Conservation (phyloP, 208 protist species). For the Crithidia expoeki region DNA sequence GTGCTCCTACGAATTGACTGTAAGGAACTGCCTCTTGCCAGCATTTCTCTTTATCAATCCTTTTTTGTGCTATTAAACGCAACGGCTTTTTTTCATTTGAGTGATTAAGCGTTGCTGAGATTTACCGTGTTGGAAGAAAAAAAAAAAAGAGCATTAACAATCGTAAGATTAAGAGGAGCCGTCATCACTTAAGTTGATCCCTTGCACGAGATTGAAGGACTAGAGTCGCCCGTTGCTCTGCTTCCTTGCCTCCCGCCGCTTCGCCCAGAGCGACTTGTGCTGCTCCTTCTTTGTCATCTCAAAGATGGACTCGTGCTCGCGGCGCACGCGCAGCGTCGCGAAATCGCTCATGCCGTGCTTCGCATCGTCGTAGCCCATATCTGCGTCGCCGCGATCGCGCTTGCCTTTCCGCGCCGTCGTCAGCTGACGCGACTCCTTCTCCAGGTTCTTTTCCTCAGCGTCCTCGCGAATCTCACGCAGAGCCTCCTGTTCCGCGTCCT, state of each 20-base stretch:
- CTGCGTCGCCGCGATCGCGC: constrained; percentile 71
- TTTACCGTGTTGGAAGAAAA: no score
- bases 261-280: constrained; percentile 85
- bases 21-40: no score
- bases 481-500: constrained; percentile 92
- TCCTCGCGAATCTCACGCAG: constrained; percentile 89
- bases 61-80: no score
- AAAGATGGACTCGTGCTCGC: constrained; percentile 88
- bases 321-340: constrained; percentile 82
- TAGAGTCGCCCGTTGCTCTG: constrained; percentile 27
- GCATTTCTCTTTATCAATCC: no score
- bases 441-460: constrained; percentile 76
- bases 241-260: constrained; percentile 77
- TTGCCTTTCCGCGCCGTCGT: constrained; percentile 79
- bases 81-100: no score
- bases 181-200: no score
- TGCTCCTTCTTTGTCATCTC: constrained; percentile 91
- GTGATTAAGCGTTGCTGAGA: no score
- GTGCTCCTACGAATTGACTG: no score
- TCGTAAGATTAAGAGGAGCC: no score
- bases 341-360: constrained; percentile 86
- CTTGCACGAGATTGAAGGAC: no score
- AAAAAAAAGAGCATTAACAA: not conserved
- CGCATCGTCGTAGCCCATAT: constrained; percentile 88
- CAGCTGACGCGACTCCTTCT: constrained; percentile 72